Base-by-base conservation (phyloP, 2,329 filamentous ascomycete genomes). In the Cryphonectria parasitica region DNA sequence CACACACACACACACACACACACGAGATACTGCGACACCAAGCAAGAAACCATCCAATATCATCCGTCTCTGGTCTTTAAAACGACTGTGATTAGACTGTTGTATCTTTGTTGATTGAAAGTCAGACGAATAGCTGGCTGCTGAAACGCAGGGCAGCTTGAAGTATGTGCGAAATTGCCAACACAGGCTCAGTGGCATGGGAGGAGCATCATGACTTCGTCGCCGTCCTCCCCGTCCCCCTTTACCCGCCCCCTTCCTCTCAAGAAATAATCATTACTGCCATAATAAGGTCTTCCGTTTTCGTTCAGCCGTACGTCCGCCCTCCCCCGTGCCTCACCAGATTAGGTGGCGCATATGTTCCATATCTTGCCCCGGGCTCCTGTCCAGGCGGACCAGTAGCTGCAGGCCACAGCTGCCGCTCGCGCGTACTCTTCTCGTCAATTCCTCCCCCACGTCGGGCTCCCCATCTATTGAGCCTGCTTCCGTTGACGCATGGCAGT, bases 401-500 rank as follows among this genome's bases (percentile, higher is more conserved):
- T 31, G 54, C 54, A 31, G 15, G 58, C 31, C 7, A 19, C 56
- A 19, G 56, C 15, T 31, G 11, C 56, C 28, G 28, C 28, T 36
- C 17, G 25, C 56, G 28, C 56, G 28, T 19, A 31, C 54, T 31
- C 54, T 58, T 31, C 54, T 58, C 34, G 5, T 3, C 54, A 7
- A 34, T 34, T 15, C 13, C n/a, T 28, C 22, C 66, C 63, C 39
- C 3, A 11, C 39, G 31, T 15, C 28, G 25, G 8, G 54, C 25
- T 31, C 28, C 54, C 54, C 54, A 45, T n/a, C 31, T 68, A 68
- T 68, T 45, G 43, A 43, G 15, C 49, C 25, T 66, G 62, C 66
- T 66, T 72, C 65, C 56, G 69, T 28, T 63, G 56, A 73, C 75
- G 78, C 74, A 78, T 77, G 43, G 76, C 77, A 17, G 74, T 68